Base-by-base conservation (phyloP, 768 basidiomycete genomes). In the Cubamyces lactineus region DNA sequence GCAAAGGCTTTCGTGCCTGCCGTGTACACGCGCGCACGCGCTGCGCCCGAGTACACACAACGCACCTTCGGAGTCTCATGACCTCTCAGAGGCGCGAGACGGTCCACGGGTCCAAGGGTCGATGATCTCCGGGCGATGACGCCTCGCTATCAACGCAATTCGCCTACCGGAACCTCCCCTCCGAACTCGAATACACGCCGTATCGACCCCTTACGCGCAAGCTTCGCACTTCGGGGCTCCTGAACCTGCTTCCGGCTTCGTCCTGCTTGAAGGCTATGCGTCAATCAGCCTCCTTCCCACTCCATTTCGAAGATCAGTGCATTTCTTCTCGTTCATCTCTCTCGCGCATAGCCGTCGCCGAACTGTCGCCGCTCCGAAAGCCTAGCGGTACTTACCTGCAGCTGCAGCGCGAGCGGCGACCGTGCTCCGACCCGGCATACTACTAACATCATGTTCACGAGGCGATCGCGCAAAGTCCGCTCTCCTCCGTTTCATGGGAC, bases 401-500 rank as follows among this genome's bases (percentile, higher is more conserved):
- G 28, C 34, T 34, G 34, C 34, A 34, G 34, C 34, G 34, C 34
- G 9, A 34, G 34, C 34, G 34, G 34, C 34, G 34, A 34, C 34
- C 34, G 45, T 46, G 45, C 45, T 46, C 45, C 45, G 45, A 8
- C 19, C 34, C 34, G 34, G 34, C 34, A 11, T 11, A 11, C 34
- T 7, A 11, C 9, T 11, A 4, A 7, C 34, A 6, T 34, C n/a
- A 1, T 34, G 38, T 52, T 52, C 51, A 17, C 52, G 21, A 11
- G 21, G 46, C 46, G 23, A 4, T 47, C 55, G 45, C 45, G 9
- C 34, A 40, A 57, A 23, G 46, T 48, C 56, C 47, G 56, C 56
- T 23, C 23, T 49, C 56, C 56, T 57, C 38, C 34, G 47, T 57
- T 57, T 49, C 56, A 40, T 26, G n/a, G 56, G 21, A 57, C 30